Base-by-base conservation (phyloP, 2,329 filamentous ascomycete species). In the Ramichloridium luteum region DNA sequence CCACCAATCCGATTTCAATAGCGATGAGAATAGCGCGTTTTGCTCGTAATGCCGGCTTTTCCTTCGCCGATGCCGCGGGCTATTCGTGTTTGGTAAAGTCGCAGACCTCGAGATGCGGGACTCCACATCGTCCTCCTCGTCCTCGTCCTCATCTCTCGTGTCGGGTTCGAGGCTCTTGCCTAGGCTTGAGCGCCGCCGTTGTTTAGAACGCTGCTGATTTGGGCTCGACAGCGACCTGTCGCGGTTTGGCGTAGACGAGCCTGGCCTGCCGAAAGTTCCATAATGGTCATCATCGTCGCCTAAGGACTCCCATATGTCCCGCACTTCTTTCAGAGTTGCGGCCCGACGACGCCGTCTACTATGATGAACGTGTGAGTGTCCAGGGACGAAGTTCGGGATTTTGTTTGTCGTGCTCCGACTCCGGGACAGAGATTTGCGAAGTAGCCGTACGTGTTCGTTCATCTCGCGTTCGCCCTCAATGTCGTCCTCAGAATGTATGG, bases 271-370 rank as follows among this genome's bases (percentile, higher is more conserved):
- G 28, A 47, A 48, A 11, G 48, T 47, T 16, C 45, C 43, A 26
- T 51, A 49, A 5, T 31, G 42, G 14, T 41, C 40, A 6, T 44
- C 41, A 12, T 35, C 34, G 27, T 50, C 50, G 13, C 41, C 50
- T 0, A 52, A 36, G 6, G 50, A 45, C 16, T 51, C 47, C 51
- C 51, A 54, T 16, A 54, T 53, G 18, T 44, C 39, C 20, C 43
- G 40, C 16, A 54, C 42, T 23, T 54, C 51, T 30, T 45, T 51
- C 13, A 54, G 41, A 2, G 51, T 54, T 3, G 47, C 35, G 6
- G 51, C 51, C 13, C 51, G 42, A 31, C 46, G 50, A 4, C 51
- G 44, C 10, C 43, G 42, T 15, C 37, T 41, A 23, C 32, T 38
- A 5, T 37, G 37, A 25, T 41, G 42, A 12, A 35, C 27, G 18